Evolutionary conservation across 148 eudicot species (phyloP), one percentile per base, ranked within the genome.

Genomic region (Nyssa sinensis): DNA sequence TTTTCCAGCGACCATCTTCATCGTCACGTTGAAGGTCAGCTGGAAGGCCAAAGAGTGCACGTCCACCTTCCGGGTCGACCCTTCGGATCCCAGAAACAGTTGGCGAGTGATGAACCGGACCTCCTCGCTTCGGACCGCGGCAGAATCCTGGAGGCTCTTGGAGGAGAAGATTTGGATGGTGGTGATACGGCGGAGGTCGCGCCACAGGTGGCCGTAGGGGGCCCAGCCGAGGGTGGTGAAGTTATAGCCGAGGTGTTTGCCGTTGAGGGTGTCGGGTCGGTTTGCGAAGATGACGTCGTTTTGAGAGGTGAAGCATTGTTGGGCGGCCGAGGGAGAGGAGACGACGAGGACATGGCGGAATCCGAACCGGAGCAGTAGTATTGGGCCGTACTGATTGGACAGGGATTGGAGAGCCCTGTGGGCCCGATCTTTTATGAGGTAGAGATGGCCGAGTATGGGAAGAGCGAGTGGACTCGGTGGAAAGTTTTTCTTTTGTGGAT

Each of bases 231-330:
- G 25, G 30, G 75, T 75, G 41, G 76, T 74, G 74, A 35, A 74
- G 47, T 82, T 41, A 28, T 71, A 78, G 35, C 19, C 28, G 10
- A 78, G 68, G 66, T 75, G 81, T 47, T 73, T 81, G 30, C 81
- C 59, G 59, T 78, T 3, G n/a, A n/a, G n/a, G n/a, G n/a, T n/a
- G n/a, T n/a, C 63, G 33, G 84, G 84, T 25, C 84, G 59, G 16
- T 81, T 77, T 0, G 84, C 84, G 14, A 81, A 39, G 57, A 58
- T 4, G 2, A 77, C 23, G 55, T 81, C 84, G 31, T 81, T 69
- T 49, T 51, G 67, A n/a, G n/a, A n/a, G 28, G 77, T 76, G 59
- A 81, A 81, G 58, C 83, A 81, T 55, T 81, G 77, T 51, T 76
- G 73, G 0, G 72, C 77, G 47, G 66, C 57, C 1, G 29, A 1